A percentile compares a stretch with the other conserved stretches of the same genome.
phyloP scores from a whole-genome alignment of 2,329 filamentous ascomycete genomes.

The Trichothecium roseum region DNA sequence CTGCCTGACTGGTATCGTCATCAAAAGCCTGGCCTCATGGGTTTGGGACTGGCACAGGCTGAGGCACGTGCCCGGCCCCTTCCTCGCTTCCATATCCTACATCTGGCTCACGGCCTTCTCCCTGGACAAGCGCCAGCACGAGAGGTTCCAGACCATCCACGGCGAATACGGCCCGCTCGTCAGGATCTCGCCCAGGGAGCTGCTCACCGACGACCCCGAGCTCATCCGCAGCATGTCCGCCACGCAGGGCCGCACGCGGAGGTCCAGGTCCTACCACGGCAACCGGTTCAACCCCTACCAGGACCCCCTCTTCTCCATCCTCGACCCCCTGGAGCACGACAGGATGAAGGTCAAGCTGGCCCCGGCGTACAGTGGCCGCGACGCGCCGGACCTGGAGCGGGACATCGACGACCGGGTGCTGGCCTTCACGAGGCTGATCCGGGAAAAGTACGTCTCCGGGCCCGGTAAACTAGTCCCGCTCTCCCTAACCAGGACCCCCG shows the following conservation, averaged over 20 bases:
- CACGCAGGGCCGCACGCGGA: background rate
- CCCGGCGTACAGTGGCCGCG: too few relatives aligned
- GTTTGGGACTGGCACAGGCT: conserved; percentile 18
- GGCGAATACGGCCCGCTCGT: conserved; percentile 20
- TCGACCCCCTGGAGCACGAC: too few relatives aligned
- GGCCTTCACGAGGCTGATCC: too few relatives aligned
- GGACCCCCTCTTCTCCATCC: too few relatives aligned
- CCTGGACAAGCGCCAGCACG: conserved; percentile 13
- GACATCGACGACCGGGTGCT: too few relatives aligned
- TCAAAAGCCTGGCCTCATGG: too few relatives aligned
- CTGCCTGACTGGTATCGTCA: too few relatives aligned
- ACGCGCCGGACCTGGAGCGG: too few relatives aligned
- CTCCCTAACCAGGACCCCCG: too few relatives aligned
- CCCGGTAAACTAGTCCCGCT: background rate
- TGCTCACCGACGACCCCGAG: conserved; percentile 23
- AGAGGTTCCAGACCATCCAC: conserved; percentile 12
- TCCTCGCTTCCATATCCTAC: conserved; percentile 20
- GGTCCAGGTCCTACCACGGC: too few relatives aligned
- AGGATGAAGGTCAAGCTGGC: too few relatives aligned
- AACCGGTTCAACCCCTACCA: too few relatives aligned
- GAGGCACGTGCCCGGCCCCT: conserved; percentile 22
- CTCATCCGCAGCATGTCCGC: conserved; percentile 21
- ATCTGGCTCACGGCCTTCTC: conserved; percentile 19
- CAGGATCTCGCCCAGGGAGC: conserved; percentile 23
- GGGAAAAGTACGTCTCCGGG: conserved; percentile 27